Evolutionary conservation across 805 yeast species (phyloP), one percentile per base, ranked within the genome.

Genomic region (Zygosaccharomyces siamensis): DNA sequence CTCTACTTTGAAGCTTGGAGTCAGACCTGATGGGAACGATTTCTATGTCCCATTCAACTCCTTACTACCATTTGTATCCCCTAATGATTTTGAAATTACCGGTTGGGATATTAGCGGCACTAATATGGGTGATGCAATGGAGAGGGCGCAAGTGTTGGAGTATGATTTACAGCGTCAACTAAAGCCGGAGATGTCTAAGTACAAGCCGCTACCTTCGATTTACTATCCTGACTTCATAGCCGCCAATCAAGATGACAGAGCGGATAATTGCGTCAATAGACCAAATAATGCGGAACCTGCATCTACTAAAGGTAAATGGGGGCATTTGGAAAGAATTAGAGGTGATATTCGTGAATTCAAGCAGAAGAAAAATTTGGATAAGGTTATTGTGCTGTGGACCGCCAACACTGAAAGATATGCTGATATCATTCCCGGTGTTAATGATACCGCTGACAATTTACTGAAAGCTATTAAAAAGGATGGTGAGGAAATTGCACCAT

Each of bases 201-300:
- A 78, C 56, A 75, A 68, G 28, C 97, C 97, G 30, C 68, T 89
- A 72, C 84, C 87, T 38, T 88, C 96, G 2, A 77, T 90, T 52
- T 90, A 92, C 74, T 90, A 90, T 71, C 97, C 98, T 28, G 97
- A 90, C 69, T 90, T 89, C 72, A 92, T 90, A 71, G 97, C 97
- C 52, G 86, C 92, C 54, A 90, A 90, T 72, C 98, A 90, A 74
- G 83, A 80, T 57, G 92, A 81, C 40, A 82, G 98, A 69, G 98
- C 97, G 39, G 83, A 92, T 72, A 89, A 90, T 65, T 78, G 90
- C 55, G 77, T 82, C 70, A 83, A 86, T 61, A 38, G 45, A 27
- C 39, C 51, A 4, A 62, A 70, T 16, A 58, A 67, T 14, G 54
- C 57, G 35, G 85, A 84, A 35, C 72, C 74, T 44, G 74, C 77